Base-by-base conservation (phyloP, 2,329 filamentous ascomycete species). In the Fusarium sp. region DNA sequence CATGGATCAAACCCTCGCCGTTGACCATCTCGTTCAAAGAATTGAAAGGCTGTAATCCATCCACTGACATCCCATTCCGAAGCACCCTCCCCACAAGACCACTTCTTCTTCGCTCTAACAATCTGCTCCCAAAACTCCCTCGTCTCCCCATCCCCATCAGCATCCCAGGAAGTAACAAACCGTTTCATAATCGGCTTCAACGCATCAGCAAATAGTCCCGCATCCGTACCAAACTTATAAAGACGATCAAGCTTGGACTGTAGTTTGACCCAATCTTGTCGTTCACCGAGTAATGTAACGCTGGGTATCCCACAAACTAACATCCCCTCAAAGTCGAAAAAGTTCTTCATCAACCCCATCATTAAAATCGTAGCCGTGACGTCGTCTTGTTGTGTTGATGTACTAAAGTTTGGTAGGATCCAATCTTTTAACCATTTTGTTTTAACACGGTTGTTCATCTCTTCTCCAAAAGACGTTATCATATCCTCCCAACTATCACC, bases 11-110 rank as follows among this genome's bases (percentile, higher is more conserved):
- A 49, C 0, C 61, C 62, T 6, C 62, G 49, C 1, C 74, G 54
- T 1, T 49, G 37, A 0, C 84, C 84, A 18, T 79, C 60, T 1
- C 68, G 72, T 18, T 75, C 69, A 82, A 83, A 86, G 66, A 82
- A 83, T 67, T 81, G 76, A 63, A 86, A 85, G 0, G 80, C 83
- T 1, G 82, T 82, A 54, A 85, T 79, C 84, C 84, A 87, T 7
- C 85, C 84, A 0, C 80, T 82, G 4, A 84, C 62, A 48, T 77
- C 75, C 68, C 74, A 81, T 69, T 79, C 80, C 67, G 49, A 75
- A 26, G 70, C 74, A 4, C 73, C 78, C 41, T 59, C 72, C n/a
- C 73, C 74, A 44, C 69, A 80, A n/a, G 61, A 70, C 49, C 62
- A 77, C 57, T 64, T 70, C 46, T 76, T 78, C 45, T 79, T 73